Percentiles rank a stretch among this genome's conserved stretches.
phyloP scores from a whole-genome alignment of 163 green algal species.

The Smithsoniella earleae region DNA sequence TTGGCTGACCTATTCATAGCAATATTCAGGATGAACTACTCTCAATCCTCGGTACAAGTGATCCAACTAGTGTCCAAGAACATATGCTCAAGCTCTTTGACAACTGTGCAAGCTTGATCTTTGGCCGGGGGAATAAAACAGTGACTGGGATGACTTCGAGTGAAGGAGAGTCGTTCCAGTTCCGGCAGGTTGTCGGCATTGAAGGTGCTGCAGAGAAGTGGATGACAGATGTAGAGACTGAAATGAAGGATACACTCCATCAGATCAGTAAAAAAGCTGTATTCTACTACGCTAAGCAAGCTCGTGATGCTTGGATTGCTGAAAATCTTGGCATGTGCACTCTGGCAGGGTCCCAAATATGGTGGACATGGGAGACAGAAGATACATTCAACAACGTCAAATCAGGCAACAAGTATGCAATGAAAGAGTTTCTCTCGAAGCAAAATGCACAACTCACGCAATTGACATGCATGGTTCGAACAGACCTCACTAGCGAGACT shows the following conservation, averaged over 20 bases:
- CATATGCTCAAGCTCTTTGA: slow-evolving; percentile 92
- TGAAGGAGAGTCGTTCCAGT: slow-evolving; percentile 72
- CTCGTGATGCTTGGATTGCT: slow-evolving; percentile 62
- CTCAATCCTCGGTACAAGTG: slow-evolving; percentile 71
- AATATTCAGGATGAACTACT: slow-evolving; percentile 73
- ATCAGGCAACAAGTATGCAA: slow-evolving; percentile 65
- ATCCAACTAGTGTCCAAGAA: slow-evolving; percentile 75
- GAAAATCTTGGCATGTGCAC: slow-evolving; percentile 77
- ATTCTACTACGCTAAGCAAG: slow-evolving; percentile 62
- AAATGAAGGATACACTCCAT: slow-evolving; percentile 70
- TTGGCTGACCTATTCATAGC: too few relatives aligned
- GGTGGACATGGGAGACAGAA: slow-evolving; percentile 84
- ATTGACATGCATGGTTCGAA: slow-evolving; percentile 65
- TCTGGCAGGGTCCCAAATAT: slow-evolving; percentile 72
- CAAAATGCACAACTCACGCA: slow-evolving; percentile 64
- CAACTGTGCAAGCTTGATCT: slow-evolving; percentile 71
- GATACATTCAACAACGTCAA: slow-evolving; percentile 60
- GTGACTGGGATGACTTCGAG: slow-evolving; percentile 71
- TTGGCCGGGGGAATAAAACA: slow-evolving; percentile 69
- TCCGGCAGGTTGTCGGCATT: slow-evolving; percentile 54
- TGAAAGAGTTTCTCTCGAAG: slow-evolving; percentile 71
- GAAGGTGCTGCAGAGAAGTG: slow-evolving; percentile 73
- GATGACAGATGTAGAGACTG: slow-evolving; percentile 71
- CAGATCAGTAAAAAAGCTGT: slow-evolving; percentile 69
- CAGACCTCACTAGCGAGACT: slow-evolving; percentile 54